Evolutionary conservation across 2,329 filamentous ascomycete species (phyloP).

Genomic region (Teratosphaeria destructans): DNA sequence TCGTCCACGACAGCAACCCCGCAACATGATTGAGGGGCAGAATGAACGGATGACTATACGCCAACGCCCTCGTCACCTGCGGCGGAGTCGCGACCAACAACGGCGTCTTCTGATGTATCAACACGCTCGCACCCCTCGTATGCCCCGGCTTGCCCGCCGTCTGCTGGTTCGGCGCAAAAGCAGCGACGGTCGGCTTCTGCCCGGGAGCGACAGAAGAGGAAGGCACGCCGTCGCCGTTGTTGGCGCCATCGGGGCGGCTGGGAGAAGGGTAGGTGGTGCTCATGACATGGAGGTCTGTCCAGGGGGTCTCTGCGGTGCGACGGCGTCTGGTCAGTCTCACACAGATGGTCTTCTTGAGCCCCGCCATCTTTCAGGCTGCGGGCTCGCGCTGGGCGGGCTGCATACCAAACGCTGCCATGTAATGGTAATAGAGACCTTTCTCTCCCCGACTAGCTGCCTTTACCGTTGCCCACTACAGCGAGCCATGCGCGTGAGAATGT

Average conservation of each 20-base stretch:
- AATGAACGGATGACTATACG: conserved; percentile 91
- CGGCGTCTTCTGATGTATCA: conserved; percentile 94
- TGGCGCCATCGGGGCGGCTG: conserved; percentile 16
- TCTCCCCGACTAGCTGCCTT: neutral
- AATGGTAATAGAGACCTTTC: neutral
- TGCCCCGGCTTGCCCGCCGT: conserved; percentile 8
- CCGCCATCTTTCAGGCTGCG: neutral
- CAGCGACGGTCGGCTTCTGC: conserved; percentile 62
- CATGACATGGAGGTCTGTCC: conserved; percentile 41
- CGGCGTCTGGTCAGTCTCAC: neutral
- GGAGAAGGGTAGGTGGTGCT: conserved; percentile 13
- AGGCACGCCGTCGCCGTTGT: neutral
- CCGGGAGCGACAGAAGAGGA: conserved; percentile 1
- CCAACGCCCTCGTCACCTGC: conserved; percentile 83
- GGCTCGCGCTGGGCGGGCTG: neutral
- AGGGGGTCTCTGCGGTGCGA: conserved; percentile 33
- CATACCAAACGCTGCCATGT: conserved; percentile 21
- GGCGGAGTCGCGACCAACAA: conserved; percentile 87
- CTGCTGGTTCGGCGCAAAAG: conserved; percentile 81
- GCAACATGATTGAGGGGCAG: conserved; percentile 76
- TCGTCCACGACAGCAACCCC: conserved; percentile 87
- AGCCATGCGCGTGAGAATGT: neutral
- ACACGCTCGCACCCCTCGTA: conserved; percentile 41
- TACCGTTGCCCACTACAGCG: neutral
- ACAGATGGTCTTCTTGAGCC: neutral